Percentiles rank a stretch among this genome's conserved stretches.
Evolutionary conservation across 2,329 filamentous ascomycete genomes (phyloP).

Genomic region (Epichloe festucae): DNA sequence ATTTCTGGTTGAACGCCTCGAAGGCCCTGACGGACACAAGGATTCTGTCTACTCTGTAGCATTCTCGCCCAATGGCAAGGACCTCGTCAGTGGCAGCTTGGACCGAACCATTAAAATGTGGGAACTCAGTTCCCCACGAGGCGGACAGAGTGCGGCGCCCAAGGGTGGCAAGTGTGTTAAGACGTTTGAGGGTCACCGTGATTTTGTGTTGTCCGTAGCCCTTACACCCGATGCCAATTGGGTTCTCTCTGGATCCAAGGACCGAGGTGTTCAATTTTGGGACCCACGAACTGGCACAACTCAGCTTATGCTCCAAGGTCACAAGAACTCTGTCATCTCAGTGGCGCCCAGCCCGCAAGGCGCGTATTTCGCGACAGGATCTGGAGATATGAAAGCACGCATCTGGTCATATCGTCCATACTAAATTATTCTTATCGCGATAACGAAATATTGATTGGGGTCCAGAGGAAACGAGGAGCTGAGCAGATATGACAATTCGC

Average conservation of each 20-base stretch:
- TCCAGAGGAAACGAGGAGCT: neutral
- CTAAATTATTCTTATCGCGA: conserved; percentile 11
- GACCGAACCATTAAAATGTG: conserved; percentile 99
- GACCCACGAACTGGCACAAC: conserved; percentile 86
- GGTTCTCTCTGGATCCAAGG: conserved; percentile 96
- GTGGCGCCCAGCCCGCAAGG: conserved; percentile 87
- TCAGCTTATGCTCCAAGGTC: conserved; percentile 95
- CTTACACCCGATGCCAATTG: conserved; percentile 87
- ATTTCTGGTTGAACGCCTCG: conserved; percentile 78
- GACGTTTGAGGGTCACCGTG: conserved; percentile 95
- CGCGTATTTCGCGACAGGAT: conserved; percentile 86
- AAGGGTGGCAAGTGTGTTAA: conserved; percentile 90
- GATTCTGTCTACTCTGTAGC: conserved; percentile 95
- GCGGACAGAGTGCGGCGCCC: conserved; percentile 50
- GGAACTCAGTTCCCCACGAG: conserved; percentile 68
- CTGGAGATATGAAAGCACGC: conserved; percentile 91
- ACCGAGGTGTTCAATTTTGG: conserved; percentile 97
- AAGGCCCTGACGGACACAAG: conserved; percentile 88
- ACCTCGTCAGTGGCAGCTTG: conserved; percentile 85
- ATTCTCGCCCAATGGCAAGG: conserved; percentile 85
- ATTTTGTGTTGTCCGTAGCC: conserved; percentile 93
- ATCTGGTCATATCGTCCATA: conserved; percentile 76
- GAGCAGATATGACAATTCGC: neutral
- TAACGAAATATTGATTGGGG: neutral
- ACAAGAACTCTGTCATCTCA: conserved; percentile 98